Percentiles rank a stretch among this genome's conserved stretches.
Conservation (phyloP, 139 green algal species). For the Chlorella sp. region DNA sequence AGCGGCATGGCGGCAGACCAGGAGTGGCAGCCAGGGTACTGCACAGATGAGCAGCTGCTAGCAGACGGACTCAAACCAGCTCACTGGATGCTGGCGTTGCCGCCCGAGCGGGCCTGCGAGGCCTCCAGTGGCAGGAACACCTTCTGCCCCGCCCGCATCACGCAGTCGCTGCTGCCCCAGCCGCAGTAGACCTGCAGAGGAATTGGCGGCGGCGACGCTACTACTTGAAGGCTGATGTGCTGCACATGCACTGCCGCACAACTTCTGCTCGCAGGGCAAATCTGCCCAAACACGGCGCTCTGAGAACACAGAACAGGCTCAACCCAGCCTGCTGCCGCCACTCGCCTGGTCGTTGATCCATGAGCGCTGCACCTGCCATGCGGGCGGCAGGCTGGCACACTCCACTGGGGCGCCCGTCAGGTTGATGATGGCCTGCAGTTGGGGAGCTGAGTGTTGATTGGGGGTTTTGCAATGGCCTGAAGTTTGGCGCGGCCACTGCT, state of each 20-base stretch:
- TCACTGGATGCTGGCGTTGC: constrained; percentile 22
- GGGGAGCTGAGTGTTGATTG: too few species aligned
- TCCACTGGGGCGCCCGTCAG: constrained; percentile 55
- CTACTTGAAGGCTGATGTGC: too few species aligned
- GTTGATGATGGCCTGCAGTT: constrained; percentile 48
- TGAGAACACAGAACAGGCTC: neutral
- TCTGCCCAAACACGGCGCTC: too few species aligned
- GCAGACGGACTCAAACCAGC: neutral
- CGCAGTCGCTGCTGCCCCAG: constrained; percentile 44
- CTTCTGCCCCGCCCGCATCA: constrained; percentile 12
- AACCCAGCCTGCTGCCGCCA: neutral
- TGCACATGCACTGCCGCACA: too few species aligned
- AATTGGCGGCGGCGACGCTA: too few species aligned
- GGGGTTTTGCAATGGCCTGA: too few species aligned
- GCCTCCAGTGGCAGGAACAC: neutral
- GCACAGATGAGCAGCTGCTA: too few species aligned
- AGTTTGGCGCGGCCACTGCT: too few species aligned
- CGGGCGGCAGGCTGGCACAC: constrained; percentile 48
- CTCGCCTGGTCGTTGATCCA: constrained; percentile 28
- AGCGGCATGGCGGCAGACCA: too few species aligned
- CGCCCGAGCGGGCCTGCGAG: neutral
- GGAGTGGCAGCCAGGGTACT: too few species aligned
- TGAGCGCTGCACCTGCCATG: constrained; percentile 1
- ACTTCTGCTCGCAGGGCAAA: too few species aligned
- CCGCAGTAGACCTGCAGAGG: constrained; percentile 58